Percentiles rank a stretch among this genome's conserved stretches.
Conservation (phyloP, 305 asterid species). For the Lippia alba region DNA sequence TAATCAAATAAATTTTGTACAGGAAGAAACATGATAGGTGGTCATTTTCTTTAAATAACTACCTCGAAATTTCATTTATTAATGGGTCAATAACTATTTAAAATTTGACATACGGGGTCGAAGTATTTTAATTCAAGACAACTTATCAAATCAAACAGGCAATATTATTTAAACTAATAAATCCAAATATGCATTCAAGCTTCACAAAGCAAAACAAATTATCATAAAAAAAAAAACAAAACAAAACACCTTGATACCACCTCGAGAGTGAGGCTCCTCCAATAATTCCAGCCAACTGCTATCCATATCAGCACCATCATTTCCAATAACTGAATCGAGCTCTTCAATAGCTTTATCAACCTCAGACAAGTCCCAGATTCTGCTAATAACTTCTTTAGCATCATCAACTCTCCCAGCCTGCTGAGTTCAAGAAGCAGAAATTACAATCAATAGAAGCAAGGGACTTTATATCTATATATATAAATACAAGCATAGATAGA, state of each 20-base stretch:
- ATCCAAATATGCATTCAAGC: constrained; percentile 33
- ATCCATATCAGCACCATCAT: constrained; percentile 71
- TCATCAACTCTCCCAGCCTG: constrained; percentile 78
- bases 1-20: too few relatives aligned
- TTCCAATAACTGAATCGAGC: constrained; percentile 65
- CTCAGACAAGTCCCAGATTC: constrained; percentile 72
- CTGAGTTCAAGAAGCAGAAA: constrained; percentile 16
- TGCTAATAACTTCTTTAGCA: constrained; percentile 65
- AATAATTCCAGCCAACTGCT: constrained; percentile 84
- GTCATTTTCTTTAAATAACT: too few relatives aligned
- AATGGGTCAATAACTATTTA: too few relatives aligned
- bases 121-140: neutral
- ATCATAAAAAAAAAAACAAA: constrained; percentile 38
- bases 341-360: constrained; percentile 75
- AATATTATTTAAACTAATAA: constrained; percentile 2
- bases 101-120: too few relatives aligned
- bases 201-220: constrained; percentile 12
- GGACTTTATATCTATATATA: constrained; percentile 11
- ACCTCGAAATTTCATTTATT: too few relatives aligned
- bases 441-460: constrained; percentile 16
- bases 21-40: too few relatives aligned
- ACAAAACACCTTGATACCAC: constrained; percentile 70
- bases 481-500: too few relatives aligned
- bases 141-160: neutral
- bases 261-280: constrained; percentile 88